These are phyloP conservation scores for Cenchrus purpureus DNA, from an alignment of 176 grass and related monocot species.

Conservation along the genomic window DNA sequence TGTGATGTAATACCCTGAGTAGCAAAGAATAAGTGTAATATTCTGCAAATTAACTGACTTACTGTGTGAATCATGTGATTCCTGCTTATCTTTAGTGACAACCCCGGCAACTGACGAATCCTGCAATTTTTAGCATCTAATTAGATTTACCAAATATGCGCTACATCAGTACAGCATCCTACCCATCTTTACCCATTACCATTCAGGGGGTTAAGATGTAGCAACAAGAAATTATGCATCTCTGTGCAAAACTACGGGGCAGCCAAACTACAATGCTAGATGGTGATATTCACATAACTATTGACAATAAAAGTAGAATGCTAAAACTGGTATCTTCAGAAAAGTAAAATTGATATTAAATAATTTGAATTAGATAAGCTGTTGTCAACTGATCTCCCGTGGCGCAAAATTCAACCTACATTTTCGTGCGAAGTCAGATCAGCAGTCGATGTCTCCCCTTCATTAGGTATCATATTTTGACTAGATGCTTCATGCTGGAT, in stretches of 20 bases:
- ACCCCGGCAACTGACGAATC: slow-evolving; percentile 15
- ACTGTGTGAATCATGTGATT: not conserved
- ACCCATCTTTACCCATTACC: not conserved
- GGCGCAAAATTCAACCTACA: slow-evolving; percentile 31
- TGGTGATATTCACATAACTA: not conserved
- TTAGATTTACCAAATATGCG: slow-evolving; percentile 17
- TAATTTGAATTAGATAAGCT: slow-evolving; percentile 25
- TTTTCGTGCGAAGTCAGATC: slow-evolving; percentile 28
- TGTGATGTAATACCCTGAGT: not conserved
- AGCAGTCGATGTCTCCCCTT: not conserved
- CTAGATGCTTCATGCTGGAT: slow-evolving; percentile 10
- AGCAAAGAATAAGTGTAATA: not conserved
- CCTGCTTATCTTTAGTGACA: not conserved
- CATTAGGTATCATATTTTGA: not conserved
- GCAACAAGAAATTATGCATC: not conserved
- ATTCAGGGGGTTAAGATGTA: not conserved
- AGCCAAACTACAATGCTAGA: not conserved
- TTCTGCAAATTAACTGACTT: slow-evolving; percentile 16
- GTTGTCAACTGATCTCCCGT: not conserved
- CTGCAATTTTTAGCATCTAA: slow-evolving; percentile 27
- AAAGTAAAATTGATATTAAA: slow-evolving; percentile 12
- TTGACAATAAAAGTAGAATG: not conserved
- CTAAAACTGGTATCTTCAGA: slow-evolving; percentile 6
- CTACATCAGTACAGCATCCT: not conserved
- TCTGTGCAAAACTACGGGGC: not conserved